Evolutionary conservation across 2,329 filamentous ascomycete genomes (phyloP).

Genomic region (Trichoderma breve): DNA sequence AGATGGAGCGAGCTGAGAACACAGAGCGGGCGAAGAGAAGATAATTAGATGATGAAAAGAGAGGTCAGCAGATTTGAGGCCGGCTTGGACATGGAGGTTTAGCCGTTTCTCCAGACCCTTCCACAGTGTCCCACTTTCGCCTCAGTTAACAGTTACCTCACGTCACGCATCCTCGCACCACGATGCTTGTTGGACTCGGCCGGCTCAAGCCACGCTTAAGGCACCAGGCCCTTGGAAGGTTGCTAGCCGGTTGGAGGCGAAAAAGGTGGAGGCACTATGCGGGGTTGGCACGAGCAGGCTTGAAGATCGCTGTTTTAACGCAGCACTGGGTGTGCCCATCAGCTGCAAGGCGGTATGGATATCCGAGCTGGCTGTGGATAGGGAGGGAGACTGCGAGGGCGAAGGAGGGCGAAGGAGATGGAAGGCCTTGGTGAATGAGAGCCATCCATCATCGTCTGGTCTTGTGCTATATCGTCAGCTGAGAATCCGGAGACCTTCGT

Average conservation of each 20-base stretch:
- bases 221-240: conserved; percentile 11
- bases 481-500: background rate
- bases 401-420: background rate
- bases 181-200: conserved; percentile 7
- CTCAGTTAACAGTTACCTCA: conserved; percentile 12
- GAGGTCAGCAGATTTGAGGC: conserved; percentile 16
- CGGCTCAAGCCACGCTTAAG: conserved; percentile 14
- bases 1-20: background rate
- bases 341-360: background rate
- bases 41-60: background rate
- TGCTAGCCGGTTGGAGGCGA: conserved; percentile 6
- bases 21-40: background rate
- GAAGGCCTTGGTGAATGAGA: background rate
- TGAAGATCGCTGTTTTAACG: conserved; percentile 13
- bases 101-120: conserved; percentile 8
- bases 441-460: background rate
- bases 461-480: background rate
- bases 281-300: conserved; percentile 13
- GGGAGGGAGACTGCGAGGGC: background rate
- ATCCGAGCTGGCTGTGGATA: background rate
- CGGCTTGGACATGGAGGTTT: conserved; percentile 6
- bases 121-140: conserved; percentile 17
- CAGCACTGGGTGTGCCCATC: background rate
- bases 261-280: conserved; percentile 13
- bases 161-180: conserved; percentile 8